These are phyloP conservation scores for Camellia oleifera DNA, from an alignment of 179 eudicot species.

Conservation along the genomic window DNA sequence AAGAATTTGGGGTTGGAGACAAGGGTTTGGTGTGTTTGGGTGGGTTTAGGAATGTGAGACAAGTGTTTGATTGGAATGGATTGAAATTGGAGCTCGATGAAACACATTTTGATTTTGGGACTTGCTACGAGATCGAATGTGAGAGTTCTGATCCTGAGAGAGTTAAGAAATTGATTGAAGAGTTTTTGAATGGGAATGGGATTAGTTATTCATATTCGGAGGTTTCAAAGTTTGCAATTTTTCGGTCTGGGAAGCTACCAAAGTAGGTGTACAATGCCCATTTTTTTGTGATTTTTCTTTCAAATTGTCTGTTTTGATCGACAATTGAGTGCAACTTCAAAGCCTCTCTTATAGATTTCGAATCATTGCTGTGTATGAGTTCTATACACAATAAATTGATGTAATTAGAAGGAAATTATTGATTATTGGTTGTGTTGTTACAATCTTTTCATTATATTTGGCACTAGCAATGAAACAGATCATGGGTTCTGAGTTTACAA, in stretches of 20 bases:
- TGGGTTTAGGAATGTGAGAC: slow-evolving; percentile 68
- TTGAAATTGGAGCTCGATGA: slow-evolving; percentile 56
- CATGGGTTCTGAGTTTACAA: too few species aligned
- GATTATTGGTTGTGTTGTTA: too few species aligned
- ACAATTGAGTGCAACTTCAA: background rate
- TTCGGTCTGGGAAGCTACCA: slow-evolving; percentile 49
- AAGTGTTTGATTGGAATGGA: slow-evolving; percentile 52
- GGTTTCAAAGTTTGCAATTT: slow-evolving; percentile 43
- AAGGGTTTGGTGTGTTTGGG: slow-evolving; percentile 46
- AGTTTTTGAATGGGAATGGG: slow-evolving; percentile 40
- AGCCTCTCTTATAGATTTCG: background rate
- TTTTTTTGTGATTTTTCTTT: background rate
- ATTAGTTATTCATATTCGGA: slow-evolving; percentile 45
- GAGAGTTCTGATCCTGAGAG: slow-evolving; percentile 43
- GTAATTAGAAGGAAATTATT: background rate
- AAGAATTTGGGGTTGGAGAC: slow-evolving; percentile 27
- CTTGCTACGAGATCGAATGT: slow-evolving; percentile 56
- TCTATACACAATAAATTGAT: background rate
- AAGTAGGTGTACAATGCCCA: background rate
- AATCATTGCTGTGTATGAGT: background rate
- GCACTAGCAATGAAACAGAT: too few species aligned
- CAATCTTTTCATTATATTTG: too few species aligned
- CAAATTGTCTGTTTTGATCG: background rate
- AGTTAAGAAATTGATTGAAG: slow-evolving; percentile 52
- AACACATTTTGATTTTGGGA: slow-evolving; percentile 49